A percentile compares a stretch with the other conserved stretches of the same genome.
These are phyloP conservation scores for Tolypocladium tropicale DNA, from an alignment of 2,329 filamentous ascomycete species.

Conservation along the genomic window DNA sequence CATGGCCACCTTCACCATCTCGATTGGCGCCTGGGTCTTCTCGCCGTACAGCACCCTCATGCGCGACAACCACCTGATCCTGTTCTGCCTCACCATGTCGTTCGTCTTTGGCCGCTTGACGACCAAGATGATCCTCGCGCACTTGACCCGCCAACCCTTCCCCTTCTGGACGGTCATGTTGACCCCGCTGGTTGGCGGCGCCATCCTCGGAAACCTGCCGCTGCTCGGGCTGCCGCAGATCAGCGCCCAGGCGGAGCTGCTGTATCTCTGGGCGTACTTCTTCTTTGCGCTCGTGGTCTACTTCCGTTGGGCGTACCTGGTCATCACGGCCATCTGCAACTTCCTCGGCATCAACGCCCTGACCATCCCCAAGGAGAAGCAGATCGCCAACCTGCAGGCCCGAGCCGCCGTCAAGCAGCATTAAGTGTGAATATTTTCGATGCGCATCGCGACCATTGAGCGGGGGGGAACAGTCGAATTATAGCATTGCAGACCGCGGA, in stretches of 20 bases:
- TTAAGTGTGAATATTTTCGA: conserved; percentile 6
- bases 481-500: not conserved
- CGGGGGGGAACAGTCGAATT: not conserved
- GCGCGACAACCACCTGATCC: conserved; percentile 73
- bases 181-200: conserved; percentile 75
- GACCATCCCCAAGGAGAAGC: conserved; percentile 64
- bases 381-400: conserved; percentile 41
- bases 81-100: conserved; percentile 90
- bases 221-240: conserved; percentile 60
- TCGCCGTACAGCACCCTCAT: conserved; percentile 79
- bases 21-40: conserved; percentile 75
- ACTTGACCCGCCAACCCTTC: conserved; percentile 87
- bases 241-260: conserved; percentile 56
- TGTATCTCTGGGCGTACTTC: conserved; percentile 79
- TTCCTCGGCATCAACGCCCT: conserved; percentile 92
- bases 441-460: not conserved
- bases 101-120: conserved; percentile 98
- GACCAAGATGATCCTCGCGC: conserved; percentile 96
- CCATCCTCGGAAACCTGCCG: conserved; percentile 73
- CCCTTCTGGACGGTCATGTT: conserved; percentile 95
- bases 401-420: conserved; percentile 25
- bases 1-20: conserved; percentile 69
- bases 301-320: conserved; percentile 83
- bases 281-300: conserved; percentile 77
- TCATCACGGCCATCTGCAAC: conserved; percentile 83